phyloP scores from a whole-genome alignment of 257 asterid genomes.

The Petunia axillaris region DNA sequence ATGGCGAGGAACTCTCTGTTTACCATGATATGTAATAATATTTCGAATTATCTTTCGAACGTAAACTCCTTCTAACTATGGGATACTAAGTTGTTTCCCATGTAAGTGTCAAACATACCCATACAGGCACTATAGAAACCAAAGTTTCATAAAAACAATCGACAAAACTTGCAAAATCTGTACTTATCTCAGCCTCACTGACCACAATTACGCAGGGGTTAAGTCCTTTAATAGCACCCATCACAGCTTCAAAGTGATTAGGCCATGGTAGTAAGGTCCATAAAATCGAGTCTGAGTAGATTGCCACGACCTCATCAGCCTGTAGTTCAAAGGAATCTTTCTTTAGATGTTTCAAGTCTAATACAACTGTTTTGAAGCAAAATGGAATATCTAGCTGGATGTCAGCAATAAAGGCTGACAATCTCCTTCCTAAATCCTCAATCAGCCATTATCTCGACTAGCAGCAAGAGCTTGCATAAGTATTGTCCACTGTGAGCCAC shows the following conservation, averaged over 20 bases:
- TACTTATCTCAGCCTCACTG: slow-evolving; percentile 36
- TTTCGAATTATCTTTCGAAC: slow-evolving; percentile 25
- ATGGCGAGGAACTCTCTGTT: slow-evolving; percentile 27
- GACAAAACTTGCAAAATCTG: slow-evolving; percentile 27
- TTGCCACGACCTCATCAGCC: slow-evolving; percentile 37
- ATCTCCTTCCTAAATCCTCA: slow-evolving; percentile 39
- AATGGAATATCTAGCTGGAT: slow-evolving; percentile 30
- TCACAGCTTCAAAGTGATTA: slow-evolving; percentile 27
- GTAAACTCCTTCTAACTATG: slow-evolving; percentile 33
- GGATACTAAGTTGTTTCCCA: slow-evolving; percentile 27
- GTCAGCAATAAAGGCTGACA: slow-evolving; percentile 37
- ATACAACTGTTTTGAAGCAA: slow-evolving; percentile 26
- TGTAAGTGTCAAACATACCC: slow-evolving; percentile 39
- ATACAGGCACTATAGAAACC: slow-evolving; percentile 27
- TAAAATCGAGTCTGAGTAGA: slow-evolving; percentile 31
- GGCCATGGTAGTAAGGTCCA: slow-evolving; percentile 32
- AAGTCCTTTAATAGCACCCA: slow-evolving; percentile 31
- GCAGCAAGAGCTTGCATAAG: slow-evolving; percentile 46
- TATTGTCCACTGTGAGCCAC: slow-evolving; percentile 49
- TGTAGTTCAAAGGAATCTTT: slow-evolving; percentile 36
- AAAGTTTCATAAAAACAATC: slow-evolving; percentile 37
- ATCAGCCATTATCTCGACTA: slow-evolving; percentile 10
- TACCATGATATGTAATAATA: slow-evolving; percentile 24
- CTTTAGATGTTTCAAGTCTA: slow-evolving; percentile 36
- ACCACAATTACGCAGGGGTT: slow-evolving; percentile 40